phyloP scores from a whole-genome alignment of 495 filamentous ascomycete genomes.

The Neohortaea acidophila region DNA sequence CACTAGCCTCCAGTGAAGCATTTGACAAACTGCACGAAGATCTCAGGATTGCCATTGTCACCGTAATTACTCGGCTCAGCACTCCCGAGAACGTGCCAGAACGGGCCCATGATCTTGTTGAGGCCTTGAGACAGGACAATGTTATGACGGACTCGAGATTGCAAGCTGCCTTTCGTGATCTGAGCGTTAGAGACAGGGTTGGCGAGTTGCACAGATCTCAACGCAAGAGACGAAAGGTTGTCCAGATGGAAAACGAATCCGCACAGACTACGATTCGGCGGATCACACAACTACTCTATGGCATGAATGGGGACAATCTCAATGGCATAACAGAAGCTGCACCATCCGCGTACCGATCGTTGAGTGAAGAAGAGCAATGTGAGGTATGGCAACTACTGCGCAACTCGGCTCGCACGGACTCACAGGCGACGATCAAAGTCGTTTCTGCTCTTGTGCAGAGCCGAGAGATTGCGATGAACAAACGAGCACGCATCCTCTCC shows the following conservation, averaged over 20 bases:
- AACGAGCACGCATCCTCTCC: slow-evolving; percentile 49
- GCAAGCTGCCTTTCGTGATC: background rate
- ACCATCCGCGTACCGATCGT: background rate
- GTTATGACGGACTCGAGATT: slow-evolving; percentile 9
- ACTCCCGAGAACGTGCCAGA: slow-evolving; percentile 2
- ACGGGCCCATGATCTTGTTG: background rate
- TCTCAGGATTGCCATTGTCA: slow-evolving; percentile 5
- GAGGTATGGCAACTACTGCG: slow-evolving; percentile 27
- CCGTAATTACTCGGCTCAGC: slow-evolving; percentile 2
- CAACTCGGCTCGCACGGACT: background rate
- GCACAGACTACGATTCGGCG: too few relatives aligned
- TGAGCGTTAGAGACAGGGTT: slow-evolving; percentile 1
- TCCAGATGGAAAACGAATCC: background rate
- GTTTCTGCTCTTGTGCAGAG: slow-evolving; percentile 43
- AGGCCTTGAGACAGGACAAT: slow-evolving; percentile 6
- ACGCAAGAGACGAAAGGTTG: slow-evolving; percentile 2
- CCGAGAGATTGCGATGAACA: slow-evolving; percentile 42
- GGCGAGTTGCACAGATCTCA: background rate
- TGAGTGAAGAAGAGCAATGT: slow-evolving; percentile 8
- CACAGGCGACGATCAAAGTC: slow-evolving; percentile 29
- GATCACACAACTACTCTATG: background rate
- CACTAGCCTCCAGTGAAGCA: background rate
- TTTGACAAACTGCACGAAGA: slow-evolving; percentile 10
- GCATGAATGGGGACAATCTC: background rate
- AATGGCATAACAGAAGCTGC: background rate